Percentiles rank a stretch among this genome's conserved stretches.
Evolutionary conservation across 148 eudicot genomes (phyloP).

Genomic region (Camellia granthamiana): DNA sequence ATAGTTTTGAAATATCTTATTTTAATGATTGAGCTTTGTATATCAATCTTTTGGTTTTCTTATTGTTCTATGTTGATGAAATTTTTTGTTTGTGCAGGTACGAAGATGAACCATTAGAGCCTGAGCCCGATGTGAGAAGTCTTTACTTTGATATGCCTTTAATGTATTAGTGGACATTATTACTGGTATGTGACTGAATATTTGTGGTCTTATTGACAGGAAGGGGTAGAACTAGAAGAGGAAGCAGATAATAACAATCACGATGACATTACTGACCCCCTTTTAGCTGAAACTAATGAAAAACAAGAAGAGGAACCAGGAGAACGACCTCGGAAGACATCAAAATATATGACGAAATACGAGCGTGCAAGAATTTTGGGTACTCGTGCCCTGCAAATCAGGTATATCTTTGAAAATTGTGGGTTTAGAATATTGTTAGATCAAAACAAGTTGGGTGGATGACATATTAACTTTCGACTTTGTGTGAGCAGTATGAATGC

Average conservation of each 20-base stretch:
- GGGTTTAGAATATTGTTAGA: background rate
- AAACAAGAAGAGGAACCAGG: constrained; percentile 50
- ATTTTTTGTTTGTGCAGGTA: constrained; percentile 28
- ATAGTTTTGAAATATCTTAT: background rate
- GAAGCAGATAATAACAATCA: constrained; percentile 41
- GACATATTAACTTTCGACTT: background rate
- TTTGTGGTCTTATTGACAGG: constrained; percentile 30
- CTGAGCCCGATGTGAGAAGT: constrained; percentile 41
- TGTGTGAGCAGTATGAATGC: constrained; percentile 58
- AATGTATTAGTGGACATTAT: background rate
- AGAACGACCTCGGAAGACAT: constrained; percentile 70
- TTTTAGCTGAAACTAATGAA: constrained; percentile 64
- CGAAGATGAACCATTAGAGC: constrained; percentile 48
- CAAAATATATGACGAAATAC: constrained; percentile 83
- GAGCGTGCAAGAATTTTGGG: constrained; percentile 67
- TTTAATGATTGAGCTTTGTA: background rate
- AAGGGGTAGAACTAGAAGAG: constrained; percentile 66
- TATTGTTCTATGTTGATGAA: background rate
- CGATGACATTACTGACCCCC: constrained; percentile 65
- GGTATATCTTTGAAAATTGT: constrained; percentile 21
- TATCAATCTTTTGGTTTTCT: background rate
- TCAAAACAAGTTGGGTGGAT: background rate
- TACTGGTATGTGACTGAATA: background rate
- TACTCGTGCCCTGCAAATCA: constrained; percentile 64
- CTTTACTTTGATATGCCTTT: constrained; percentile 3